Evolutionary conservation across 257 asterid genomes (phyloP).

Genomic region (Jaltomata sinuosa): DNA sequence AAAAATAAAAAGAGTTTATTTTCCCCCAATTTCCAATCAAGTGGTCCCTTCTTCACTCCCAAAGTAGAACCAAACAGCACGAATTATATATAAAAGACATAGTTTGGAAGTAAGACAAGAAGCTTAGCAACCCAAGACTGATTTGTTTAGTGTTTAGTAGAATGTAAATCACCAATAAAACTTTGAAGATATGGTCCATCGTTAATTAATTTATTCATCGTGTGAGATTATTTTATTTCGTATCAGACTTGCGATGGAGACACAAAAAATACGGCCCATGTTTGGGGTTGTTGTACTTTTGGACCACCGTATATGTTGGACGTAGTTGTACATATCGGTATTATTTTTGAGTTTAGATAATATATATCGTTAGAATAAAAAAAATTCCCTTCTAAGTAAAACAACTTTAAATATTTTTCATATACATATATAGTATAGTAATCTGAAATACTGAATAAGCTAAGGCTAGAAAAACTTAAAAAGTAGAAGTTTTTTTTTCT

Average conservation of each 20-base stretch:
- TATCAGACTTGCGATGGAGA: neutral
- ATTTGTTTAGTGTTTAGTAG: neutral
- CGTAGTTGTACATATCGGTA: conserved; percentile 5
- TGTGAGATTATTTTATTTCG: neutral
- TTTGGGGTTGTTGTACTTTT: no score
- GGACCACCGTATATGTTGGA: no score
- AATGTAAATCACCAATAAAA: neutral
- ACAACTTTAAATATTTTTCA: no score
- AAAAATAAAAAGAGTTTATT: no score
- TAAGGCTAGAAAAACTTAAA: neutral
- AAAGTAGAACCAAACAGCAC: neutral
- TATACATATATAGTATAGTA: neutral
- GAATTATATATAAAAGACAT: neutral
- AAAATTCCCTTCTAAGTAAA: neutral
- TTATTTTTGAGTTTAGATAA: neutral
- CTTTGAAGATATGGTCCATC: neutral
- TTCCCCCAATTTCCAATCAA: neutral
- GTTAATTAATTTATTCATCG: neutral
- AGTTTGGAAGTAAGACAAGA: conserved; percentile 1
- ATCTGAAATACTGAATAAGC: neutral
- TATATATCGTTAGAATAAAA: no score
- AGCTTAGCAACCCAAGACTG: conserved; percentile 3
- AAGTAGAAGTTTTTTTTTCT: neutral
- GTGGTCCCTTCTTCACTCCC: conserved; percentile 11
- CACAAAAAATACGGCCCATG: conserved; percentile 16